Evolutionary conservation across 306 rosid species (phyloP), one percentile per base, ranked within the genome.

Genomic region (Fragaria ananassa): DNA sequence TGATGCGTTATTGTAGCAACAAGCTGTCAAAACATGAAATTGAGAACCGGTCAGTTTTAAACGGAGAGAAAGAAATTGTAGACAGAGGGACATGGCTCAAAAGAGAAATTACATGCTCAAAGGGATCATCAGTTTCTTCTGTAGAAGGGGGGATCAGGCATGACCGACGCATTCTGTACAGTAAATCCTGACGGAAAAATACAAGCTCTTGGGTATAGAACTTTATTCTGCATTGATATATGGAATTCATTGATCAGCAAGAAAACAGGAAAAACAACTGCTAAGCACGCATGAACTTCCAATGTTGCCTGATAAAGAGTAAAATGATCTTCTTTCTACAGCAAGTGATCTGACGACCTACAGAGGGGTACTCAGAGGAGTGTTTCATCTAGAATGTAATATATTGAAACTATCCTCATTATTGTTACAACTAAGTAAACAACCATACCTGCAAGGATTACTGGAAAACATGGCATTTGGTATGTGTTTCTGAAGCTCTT

Each of bases 1-100:
- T 95, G 97, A 78, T 95, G 97, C 72, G 95, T 84, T 81, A 95
- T 90, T 82, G 98, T 92, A 57, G 98, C 98, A 71, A 95, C 96
- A 83, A 92, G 93, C 98, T 95, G 97, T 86, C 83, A 84, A 71
- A 78, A 83, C 81, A 69, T 70, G 63, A 77, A 82, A 72, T 61
- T 11, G 49, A 77, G 31, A 78, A 70, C 51, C 10, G 14, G 76
- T 75, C 29, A 79, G 82, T 61, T 76, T 54, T 34, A 34, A 1
- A 70, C 31, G 21, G 25, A 76, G 57, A 81, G 62, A n/a, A n/a
- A 69, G 21, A 54, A n/a, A 60, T 27, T 17, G 39, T 25, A 60
- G 39, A 27, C 34, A 27, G 13, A 58, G 29, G 35, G 65, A 60
- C 13, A 25, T 12, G 7, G 37, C 64, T 60, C 3, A 0, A 60